Base-by-base conservation (phyloP, 441 rosid genomes). In the Croton laevigatus region DNA sequence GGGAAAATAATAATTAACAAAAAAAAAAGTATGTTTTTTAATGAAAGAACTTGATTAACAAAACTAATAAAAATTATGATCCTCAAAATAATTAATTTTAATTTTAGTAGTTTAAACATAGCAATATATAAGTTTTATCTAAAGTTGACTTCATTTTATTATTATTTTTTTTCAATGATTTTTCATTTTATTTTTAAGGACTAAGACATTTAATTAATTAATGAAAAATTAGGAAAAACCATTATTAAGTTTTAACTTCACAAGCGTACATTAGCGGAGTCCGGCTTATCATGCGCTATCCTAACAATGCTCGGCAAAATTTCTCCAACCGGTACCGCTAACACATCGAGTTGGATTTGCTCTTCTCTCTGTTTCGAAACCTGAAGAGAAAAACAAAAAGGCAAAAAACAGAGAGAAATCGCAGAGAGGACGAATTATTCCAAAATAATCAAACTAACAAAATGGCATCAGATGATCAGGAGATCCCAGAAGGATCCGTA, bases 401-500 rank as follows among this genome's bases (percentile, higher is more conserved):
- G n/a, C 1, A 12, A 32, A 54, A 4, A 19, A 11, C 20, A 37
- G 12, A 36, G 5, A 52, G 20, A 8, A 27, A 27, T 27, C 32
- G 32, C 32, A 27, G 9, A 40, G 14, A 46, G 63, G 38, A 4
- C 14, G n/a, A 27, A 1, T 27, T 27, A 27, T 27, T 27, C 32
- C 32, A 27, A 27, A 27, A 27, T 27, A 27, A 27, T 1, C 13
- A 8, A 10, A 46, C 3, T 3, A 46, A 51, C 2, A 49, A 58
- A 51, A 84, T 78, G 90, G 86, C 86, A 71, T 60, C 76, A 46
- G 82, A 73, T 22, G 59, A 70, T 64, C 76, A 69, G 71, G 91
- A 86, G 36, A 20, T 88, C 44, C 91, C 97, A 17, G 97, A 89
- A 59, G 93, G 87, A 36, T 80, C 87, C 10, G 65, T 95, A 8